Conservation (phyloP, 768 basidiomycete species). For the Serendipita vermifera region DNA sequence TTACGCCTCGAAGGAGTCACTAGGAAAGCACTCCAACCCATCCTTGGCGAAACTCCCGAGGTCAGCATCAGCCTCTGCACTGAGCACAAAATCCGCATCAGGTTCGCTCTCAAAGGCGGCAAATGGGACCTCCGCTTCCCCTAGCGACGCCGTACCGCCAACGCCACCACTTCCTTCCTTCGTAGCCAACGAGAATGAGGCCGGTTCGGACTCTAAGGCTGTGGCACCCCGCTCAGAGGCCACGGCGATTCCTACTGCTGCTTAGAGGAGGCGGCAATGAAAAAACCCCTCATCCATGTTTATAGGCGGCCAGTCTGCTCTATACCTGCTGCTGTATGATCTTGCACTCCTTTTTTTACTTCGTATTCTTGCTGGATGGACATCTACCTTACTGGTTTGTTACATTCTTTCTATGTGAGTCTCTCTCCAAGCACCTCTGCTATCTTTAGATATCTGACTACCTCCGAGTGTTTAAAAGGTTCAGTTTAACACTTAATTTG, state of each 20-base stretch:
- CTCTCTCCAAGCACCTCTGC: no score
- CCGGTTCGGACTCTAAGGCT: no score
- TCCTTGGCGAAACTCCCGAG: background rate
- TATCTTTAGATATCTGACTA: no score
- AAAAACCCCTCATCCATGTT: no score
- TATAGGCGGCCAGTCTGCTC: background rate
- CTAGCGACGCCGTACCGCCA: background rate
- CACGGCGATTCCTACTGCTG: no score
- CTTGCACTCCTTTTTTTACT: background rate
- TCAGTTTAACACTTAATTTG: background rate
- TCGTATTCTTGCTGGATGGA: background rate
- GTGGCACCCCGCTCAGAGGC: no score
- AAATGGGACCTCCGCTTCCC: background rate
- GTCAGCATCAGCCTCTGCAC: background rate
- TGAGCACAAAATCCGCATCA: background rate
- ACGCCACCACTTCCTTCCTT: background rate
- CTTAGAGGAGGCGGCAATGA: no score
- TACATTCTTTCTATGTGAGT: no score
- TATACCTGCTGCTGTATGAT: background rate
- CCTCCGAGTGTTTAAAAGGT: no score
- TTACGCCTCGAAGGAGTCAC: slow-evolving; percentile 1
- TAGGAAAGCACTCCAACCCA: background rate
- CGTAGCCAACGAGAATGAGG: no score
- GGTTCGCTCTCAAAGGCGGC: background rate
- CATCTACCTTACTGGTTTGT: background rate